These are phyloP conservation scores for Elaeis oleifera DNA, from an alignment of 202 grass and related monocot genomes.

Conservation along the genomic window DNA sequence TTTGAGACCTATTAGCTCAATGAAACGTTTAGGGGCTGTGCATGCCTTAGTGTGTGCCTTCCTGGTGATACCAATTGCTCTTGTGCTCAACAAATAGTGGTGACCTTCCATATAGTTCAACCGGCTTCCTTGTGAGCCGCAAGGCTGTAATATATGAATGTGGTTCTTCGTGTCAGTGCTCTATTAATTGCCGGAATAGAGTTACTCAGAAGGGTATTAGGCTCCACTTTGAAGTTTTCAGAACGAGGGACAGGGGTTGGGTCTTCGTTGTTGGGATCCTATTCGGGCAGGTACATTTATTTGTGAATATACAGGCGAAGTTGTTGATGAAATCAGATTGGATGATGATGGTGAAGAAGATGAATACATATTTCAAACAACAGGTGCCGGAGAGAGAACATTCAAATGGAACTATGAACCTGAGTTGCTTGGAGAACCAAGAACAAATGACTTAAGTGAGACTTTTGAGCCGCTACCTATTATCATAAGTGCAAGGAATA, in stretches of 20 bases:
- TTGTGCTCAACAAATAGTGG: slow-evolving; percentile 64
- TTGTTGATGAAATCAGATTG: slow-evolving; percentile 56
- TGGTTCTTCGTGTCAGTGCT: slow-evolving; percentile 49
- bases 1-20: slow-evolving; percentile 33
- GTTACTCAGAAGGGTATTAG: slow-evolving; percentile 65
- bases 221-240: slow-evolving; percentile 88
- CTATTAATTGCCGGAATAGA: slow-evolving; percentile 72
- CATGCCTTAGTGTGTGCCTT: slow-evolving; percentile 78
- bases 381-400: slow-evolving; percentile 70
- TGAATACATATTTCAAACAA: slow-evolving; percentile 68
- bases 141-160: slow-evolving; percentile 81
- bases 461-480: slow-evolving; percentile 62
- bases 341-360: slow-evolving; percentile 69
- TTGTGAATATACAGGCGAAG: slow-evolving; percentile 80
- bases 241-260: slow-evolving; percentile 60
- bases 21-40: slow-evolving; percentile 57
- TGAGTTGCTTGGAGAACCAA: slow-evolving; percentile 66
- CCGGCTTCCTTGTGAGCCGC: slow-evolving; percentile 57
- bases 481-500: slow-evolving; percentile 72
- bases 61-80: slow-evolving; percentile 66
- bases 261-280: slow-evolving; percentile 72
- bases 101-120: slow-evolving; percentile 81
- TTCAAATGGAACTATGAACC: slow-evolving; percentile 77
- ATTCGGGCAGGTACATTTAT: slow-evolving; percentile 87
- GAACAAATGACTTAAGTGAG: slow-evolving; percentile 35